Base-by-base conservation (phyloP, 225 moss, liverwort and hornwort genomes). In the Neckera pumila region DNA sequence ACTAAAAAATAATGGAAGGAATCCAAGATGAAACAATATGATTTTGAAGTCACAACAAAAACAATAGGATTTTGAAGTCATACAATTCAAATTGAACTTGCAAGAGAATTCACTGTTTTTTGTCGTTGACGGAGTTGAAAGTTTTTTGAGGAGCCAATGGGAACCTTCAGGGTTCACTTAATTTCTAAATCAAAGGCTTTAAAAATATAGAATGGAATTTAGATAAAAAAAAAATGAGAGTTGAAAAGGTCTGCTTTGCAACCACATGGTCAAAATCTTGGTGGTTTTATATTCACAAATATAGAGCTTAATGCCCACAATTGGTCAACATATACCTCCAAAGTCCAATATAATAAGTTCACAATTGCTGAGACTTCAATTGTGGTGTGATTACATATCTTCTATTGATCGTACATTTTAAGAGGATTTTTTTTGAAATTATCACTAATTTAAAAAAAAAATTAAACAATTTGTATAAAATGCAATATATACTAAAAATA, bases 301-400 rank as follows among this genome's bases (percentile, higher is more conserved):
- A 33, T 8, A 33, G 4, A 76, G 1, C 7, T 33, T 8, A 33
- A 49, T 0, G 0, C 28, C 12, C 0, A 2, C 2, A 20, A 12
- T 75, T 51, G 0, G 20, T 49, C 33, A 75, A 33, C 0, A 1
- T 8, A 21, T 20, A 51, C 8, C 4, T 75, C 5, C 3, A 7
- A 49, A 51, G 12, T 33, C 7, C 3, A 51, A 0, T 12, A 49
- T 8, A 21, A 20, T 33, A 12, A 75, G 3, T 75, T 75, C 1
- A 33, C 3, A 75, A 12, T 75, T 75, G 3, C 3, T 8, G 12
- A 20, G 3, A 20, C 12, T 75, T 33, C 11, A 45, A 6, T 6
- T 45, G 9, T 0, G 6, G 10, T 30, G 11, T 30, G 6, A 45
- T 45, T 17, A 45, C 2, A 45, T 17, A 10, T 45, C 17, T 73